Evolutionary conservation across 495 filamentous ascomycete species (phyloP), one percentile per base, ranked within the genome.

Genomic region (Penicillium desertorum): DNA sequence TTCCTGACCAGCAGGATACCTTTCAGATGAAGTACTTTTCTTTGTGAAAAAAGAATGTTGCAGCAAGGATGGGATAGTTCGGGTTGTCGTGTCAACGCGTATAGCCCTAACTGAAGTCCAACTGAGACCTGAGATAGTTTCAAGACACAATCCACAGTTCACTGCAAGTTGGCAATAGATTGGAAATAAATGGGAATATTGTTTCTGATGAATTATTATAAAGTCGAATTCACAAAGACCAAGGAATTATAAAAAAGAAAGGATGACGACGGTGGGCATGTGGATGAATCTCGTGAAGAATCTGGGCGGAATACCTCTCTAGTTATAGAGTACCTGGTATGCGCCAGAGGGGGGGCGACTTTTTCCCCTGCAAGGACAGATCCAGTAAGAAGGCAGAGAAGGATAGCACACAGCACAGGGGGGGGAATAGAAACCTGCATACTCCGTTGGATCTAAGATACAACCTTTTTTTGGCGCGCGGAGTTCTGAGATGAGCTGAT

Each of bases 61-160:
- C 67, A 51, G 73, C 70, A 76, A 76, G 71, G 73, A 72, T 75
- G 62, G 70, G 73, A 72, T 75, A 63, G 71, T 63, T 61, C 61
- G 63, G 63, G 74, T 78, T 76, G 75, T 78, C 74, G 70, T 72
- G 75, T 78, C 73, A 78, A 78, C 74, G 61, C 65, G 55, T 69
- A 70, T 73, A 69, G 65, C 65, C 62, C 68, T 69, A 70, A 67
- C 64, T 62, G 68, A 59, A 57, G 23, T 45, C 36, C 36, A 23
- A 20, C 51, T 70, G 69, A 72, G 65, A 76, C 68, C 70, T 60
- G 60, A 68, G 53, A 63, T 46, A 62, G 62, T 42, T 45, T 61
- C 12, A 54, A 63, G 62, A 73, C 60, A 49, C 50, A 60, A 54
- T 45, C 63, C 53, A 59, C 57, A 41, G 42, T 55, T 54, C 1